Evolutionary conservation across 2,329 filamentous ascomycete genomes (phyloP), one percentile per base, ranked within the genome.

Genomic region (Aspergillus phoenicis): DNA sequence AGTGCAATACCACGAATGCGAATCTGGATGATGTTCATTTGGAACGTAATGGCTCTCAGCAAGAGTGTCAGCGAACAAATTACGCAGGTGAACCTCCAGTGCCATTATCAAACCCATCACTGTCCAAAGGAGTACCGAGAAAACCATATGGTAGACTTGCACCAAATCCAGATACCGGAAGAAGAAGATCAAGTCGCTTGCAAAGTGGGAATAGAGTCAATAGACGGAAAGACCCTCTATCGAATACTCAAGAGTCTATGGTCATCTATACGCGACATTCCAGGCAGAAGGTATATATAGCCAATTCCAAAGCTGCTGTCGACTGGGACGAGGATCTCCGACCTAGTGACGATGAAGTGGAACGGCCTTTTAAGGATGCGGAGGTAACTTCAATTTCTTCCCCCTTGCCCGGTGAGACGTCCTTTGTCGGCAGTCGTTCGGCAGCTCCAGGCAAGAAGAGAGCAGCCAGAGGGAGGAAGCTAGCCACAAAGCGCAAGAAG

Each of bases 241-340:
- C 63, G 5, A 60, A 65, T 39, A 68, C 63, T 4, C 66, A 66
- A 47, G 64, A 66, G 26, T 65, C 63, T 7, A 49, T 66, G 22
- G 60, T 68, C 24, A 63, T 63, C 10, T 53, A 63, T 30, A 48
- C 56, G 13, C 66, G 60, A 20, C 62, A 59, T 13, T 57, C 61
- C 4, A 62, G 58, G 11, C 67, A 57, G 36, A 70, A 69, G 15
- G 60, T 54, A 8, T 64, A 70, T 56, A 66, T 55, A 43, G 33
- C 61, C 4, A 58, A 59, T 11, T 53, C 59, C 5, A 66, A 66
- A 43, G 52, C 43, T 4, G 57, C 64, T 15, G 67, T 75, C 13
- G 70, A 75, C 52, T 73, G 70, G 72, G 69, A 71, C 51, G 70
- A 75, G 64, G 70, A 71, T 30, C 62, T 73, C 39, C 67, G 71